Base-by-base conservation (phyloP, 345 rosid species). In the Eucalyptus rudis region DNA sequence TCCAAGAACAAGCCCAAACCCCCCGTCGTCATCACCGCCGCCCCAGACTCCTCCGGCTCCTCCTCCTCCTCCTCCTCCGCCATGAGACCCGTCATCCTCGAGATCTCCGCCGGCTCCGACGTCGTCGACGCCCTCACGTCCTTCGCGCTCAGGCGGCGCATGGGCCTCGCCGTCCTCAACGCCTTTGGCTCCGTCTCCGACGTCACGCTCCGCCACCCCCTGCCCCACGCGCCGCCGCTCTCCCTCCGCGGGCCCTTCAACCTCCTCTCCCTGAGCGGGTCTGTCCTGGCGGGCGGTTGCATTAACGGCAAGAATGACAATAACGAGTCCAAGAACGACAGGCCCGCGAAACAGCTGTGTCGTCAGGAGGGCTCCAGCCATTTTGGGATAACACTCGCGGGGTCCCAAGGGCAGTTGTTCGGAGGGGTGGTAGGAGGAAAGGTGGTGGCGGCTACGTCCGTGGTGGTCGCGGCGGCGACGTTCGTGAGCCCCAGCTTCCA, bases 1-100 rank as follows among this genome's bases (percentile, higher is more conserved):
- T 94, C 96, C 29, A 94, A 94, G 89, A 95, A 95, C 93, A 95
- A 92, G 86, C 94, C 96, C 15, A 94, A 94, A 59, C 92, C 94
- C 0, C 95, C 97, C 36, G n/a, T 92, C 47, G 87, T 93, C 43
- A 76, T 94, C 47, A 90, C 92, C 51, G 66, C 88, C 36, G 92
- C 93, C 86, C 87, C 27, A 11, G 59, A 40, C 22, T 86, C 87
- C 87, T 86, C 87, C 49, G 66, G 47, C 68, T 54, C 68, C 68
- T 24, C 91, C 43, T 86, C 92, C 49, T 88, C 93, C 52, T 92
- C 94, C 36, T 86, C 87, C 36, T 92, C 94, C 20, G 66, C 92
- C 79, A 89, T 94, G 92, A 94, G 91, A 59, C 93, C 96, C 1
- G 90, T 86, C 25, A 31, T 94, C 83, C 94, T 95, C 83, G 92